These are phyloP conservation scores for Paecilomyces variotii DNA, from an alignment of 2,329 filamentous ascomycete genomes.

Conservation along the genomic window DNA sequence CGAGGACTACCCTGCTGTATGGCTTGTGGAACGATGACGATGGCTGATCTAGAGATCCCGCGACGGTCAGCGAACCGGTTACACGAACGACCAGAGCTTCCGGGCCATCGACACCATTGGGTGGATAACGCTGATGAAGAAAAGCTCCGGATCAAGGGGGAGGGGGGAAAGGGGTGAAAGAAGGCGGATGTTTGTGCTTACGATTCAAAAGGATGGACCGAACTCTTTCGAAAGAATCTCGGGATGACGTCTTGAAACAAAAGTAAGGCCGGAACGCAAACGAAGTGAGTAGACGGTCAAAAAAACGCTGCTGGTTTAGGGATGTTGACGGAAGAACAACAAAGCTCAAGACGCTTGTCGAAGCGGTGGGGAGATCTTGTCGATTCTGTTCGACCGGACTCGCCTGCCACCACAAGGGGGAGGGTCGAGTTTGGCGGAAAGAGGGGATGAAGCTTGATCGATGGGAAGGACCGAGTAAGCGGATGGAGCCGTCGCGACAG, in stretches of 20 bases:
- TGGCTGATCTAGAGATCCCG: conserved; percentile 16
- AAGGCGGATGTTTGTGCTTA: background rate
- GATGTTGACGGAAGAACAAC: conserved; percentile 6
- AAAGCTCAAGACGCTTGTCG: background rate
- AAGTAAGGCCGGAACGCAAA: conserved; percentile 2
- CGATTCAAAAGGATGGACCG: conserved; percentile 2
- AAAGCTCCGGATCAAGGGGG: background rate
- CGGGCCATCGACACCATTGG: background rate
- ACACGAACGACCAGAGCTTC: background rate
- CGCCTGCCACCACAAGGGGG: conserved; percentile 10
- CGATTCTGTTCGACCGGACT: background rate
- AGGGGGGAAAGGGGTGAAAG: background rate
- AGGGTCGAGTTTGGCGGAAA: conserved; percentile 6
- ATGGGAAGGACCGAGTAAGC: conserved; percentile 14
- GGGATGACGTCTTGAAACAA: conserved; percentile 8
- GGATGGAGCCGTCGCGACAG: conserved; percentile 15
- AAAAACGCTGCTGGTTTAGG: background rate
- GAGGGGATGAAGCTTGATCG: conserved; percentile 11
- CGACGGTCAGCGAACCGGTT: conserved; percentile 9
- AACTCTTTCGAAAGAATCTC: conserved; percentile 1
- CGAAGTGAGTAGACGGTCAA: background rate
- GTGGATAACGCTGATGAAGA: background rate
- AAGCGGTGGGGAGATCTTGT: background rate
- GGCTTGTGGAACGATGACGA: conserved; percentile 1
- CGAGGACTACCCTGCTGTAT: conserved; percentile 7